phyloP scores from a whole-genome alignment of 163 green algal genomes.

The Prototheca cutis region DNA sequence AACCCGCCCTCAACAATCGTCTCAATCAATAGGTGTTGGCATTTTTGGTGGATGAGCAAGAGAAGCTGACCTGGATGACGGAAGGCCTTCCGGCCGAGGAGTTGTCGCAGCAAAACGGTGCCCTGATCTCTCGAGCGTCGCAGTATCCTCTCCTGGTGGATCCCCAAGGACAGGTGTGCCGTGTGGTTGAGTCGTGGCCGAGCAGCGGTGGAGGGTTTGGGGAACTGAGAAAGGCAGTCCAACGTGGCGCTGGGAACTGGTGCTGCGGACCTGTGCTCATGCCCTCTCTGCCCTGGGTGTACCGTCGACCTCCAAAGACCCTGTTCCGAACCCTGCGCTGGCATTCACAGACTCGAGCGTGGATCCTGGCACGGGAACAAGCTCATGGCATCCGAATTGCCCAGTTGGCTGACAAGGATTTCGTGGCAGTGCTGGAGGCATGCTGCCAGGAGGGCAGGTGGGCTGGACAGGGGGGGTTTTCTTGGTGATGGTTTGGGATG shows the following conservation, averaged over 20 bases:
- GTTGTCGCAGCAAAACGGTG: constrained; percentile 88
- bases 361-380: constrained; percentile 76
- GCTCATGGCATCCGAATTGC: constrained; percentile 59
- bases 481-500: neutral
- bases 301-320: too few species aligned
- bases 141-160: constrained; percentile 85
- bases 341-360: constrained; percentile 46
- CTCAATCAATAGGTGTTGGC: constrained; percentile 56
- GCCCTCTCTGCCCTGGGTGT: too few species aligned
- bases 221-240: too few species aligned
- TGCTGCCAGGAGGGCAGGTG: constrained; percentile 44
- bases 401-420: constrained; percentile 74
- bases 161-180: constrained; percentile 56
- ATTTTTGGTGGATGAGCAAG: constrained; percentile 83
- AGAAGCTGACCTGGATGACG: constrained; percentile 49
- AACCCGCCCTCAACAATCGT: too few species aligned
- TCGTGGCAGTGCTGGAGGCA: constrained; percentile 63
- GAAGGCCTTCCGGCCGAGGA: constrained; percentile 84
- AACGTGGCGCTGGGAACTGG: too few species aligned
- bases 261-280: too few species aligned
- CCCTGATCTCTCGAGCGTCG: constrained; percentile 76
- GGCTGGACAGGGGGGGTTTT: neutral
- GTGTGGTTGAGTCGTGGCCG: neutral
- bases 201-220: too few species aligned
- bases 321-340: too few species aligned